phyloP scores from a whole-genome alignment of 768 basidiomycete species.

The Mycena rebaudengoi region DNA sequence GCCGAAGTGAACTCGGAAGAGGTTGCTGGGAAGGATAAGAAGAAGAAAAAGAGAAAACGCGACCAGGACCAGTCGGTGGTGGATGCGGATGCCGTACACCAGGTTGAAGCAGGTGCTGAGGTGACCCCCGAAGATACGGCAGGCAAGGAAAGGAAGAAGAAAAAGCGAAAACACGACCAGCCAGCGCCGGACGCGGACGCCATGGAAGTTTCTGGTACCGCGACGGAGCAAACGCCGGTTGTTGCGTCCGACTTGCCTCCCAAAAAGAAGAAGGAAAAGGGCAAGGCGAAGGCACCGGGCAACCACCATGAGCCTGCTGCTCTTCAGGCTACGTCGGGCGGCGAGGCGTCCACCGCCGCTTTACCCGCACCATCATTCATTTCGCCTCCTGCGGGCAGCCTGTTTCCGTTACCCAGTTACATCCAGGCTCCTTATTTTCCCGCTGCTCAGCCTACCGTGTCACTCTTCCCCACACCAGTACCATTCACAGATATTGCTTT shows the following conservation, averaged over 20 bases:
- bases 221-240: too few relatives aligned
- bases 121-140: neutral
- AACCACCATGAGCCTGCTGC: too few relatives aligned
- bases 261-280: conserved; percentile 21
- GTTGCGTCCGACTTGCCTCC: neutral
- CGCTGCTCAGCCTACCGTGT: conserved; percentile 8
- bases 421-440: neutral
- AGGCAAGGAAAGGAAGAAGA: conserved; percentile 32
- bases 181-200: neutral
- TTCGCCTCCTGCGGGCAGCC: neutral
- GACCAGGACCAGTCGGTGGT: conserved; percentile 39
- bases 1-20: conserved; percentile 30
- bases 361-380: neutral
- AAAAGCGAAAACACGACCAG: conserved; percentile 34
- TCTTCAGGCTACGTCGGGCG: too few relatives aligned
- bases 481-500: conserved; percentile 47
- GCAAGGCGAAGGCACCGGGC: too few relatives aligned
- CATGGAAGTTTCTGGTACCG: too few relatives aligned
- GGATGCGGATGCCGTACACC: conserved; percentile 9
- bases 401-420: conserved; percentile 10
- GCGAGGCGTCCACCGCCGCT: too few relatives aligned
- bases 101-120: neutral
- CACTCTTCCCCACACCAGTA: conserved; percentile 33
- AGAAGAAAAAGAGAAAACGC: conserved; percentile 45
- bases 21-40: conserved; percentile 27